phyloP scores from a whole-genome alignment of 176 grass and related monocot species.

The sorghum (Sorghum bicolor) region DNA sequence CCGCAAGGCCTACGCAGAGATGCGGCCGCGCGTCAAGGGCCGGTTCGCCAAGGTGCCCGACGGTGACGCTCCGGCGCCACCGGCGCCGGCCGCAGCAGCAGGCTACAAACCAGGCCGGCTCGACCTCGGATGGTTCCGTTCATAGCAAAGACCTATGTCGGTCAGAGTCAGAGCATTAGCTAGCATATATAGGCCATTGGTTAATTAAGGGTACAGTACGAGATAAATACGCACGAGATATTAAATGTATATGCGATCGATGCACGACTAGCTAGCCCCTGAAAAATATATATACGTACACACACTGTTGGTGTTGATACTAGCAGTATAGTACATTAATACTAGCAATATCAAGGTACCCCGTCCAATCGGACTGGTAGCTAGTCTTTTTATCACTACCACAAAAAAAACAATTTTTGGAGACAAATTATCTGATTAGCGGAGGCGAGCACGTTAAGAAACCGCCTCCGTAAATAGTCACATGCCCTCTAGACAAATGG shows the following conservation, averaged over 20 bases:
- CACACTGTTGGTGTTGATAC: background rate
- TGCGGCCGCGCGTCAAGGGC: conserved; percentile 84
- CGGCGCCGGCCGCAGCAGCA: background rate
- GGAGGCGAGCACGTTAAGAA: too few species aligned
- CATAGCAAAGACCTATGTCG: conserved; percentile 9
- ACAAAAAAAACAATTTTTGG: background rate
- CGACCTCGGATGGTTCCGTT: conserved; percentile 64
- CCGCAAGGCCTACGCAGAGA: conserved; percentile 92
- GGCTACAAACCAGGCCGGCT: conserved; percentile 46
- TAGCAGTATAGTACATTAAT: background rate
- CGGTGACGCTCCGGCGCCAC: conserved; percentile 7
- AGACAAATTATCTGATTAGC: too few species aligned
- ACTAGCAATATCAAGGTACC: background rate
- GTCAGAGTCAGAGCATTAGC: conserved; percentile 4
- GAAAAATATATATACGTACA: background rate
- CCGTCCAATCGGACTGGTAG: background rate
- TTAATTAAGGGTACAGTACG: background rate
- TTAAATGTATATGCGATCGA: background rate
- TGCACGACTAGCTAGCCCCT: background rate
- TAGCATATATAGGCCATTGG: conserved; percentile 26
- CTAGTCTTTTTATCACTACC: background rate
- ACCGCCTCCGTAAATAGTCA: too few species aligned
- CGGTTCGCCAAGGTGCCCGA: conserved; percentile 86
- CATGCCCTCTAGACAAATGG: too few species aligned
- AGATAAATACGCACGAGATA: background rate